Evolutionary conservation across 2,329 filamentous ascomycete genomes (phyloP).

Genomic region (Zymoseptoria brevis): DNA sequence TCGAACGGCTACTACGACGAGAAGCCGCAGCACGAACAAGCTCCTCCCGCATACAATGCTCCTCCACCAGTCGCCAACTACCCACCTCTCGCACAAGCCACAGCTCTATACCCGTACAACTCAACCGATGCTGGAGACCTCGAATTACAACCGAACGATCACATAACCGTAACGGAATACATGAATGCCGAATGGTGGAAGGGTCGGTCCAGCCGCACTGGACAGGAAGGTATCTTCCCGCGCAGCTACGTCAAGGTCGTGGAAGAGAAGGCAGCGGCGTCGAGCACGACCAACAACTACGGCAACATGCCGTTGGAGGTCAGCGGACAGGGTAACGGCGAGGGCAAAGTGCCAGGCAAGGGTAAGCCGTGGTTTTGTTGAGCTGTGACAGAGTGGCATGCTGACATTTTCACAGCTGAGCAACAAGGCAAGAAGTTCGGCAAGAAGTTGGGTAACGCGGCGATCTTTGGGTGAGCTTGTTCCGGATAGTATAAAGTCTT

Average conservation of each 20-base stretch:
- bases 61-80: constrained; percentile 39
- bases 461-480: constrained; percentile 61
- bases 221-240: constrained; percentile 89
- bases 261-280: constrained; percentile 51
- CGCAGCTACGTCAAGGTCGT: constrained; percentile 71
- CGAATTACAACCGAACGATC: constrained; percentile 71
- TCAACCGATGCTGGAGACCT: constrained; percentile 76
- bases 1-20: constrained; percentile 21
- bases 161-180: constrained; percentile 73
- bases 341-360: constrained; percentile 52
- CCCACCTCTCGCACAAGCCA: constrained; percentile 61
- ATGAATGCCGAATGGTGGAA: constrained; percentile 98
- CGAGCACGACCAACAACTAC: constrained; percentile 51
- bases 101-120: constrained; percentile 75
- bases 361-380: constrained; percentile 9
- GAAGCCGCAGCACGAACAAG: constrained; percentile 35
- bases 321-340: constrained; percentile 44
- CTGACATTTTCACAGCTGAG: constrained; percentile 2
- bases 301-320: constrained; percentile 66
- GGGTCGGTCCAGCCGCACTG: constrained; percentile 75
- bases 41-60: constrained; percentile 47
- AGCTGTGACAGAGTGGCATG: constrained; percentile 30
- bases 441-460: constrained; percentile 80
- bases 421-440: constrained; percentile 33
- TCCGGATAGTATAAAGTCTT: too few relatives aligned